Base-by-base conservation (phyloP, 805 yeast species). In the Ogataea populi-albae region DNA sequence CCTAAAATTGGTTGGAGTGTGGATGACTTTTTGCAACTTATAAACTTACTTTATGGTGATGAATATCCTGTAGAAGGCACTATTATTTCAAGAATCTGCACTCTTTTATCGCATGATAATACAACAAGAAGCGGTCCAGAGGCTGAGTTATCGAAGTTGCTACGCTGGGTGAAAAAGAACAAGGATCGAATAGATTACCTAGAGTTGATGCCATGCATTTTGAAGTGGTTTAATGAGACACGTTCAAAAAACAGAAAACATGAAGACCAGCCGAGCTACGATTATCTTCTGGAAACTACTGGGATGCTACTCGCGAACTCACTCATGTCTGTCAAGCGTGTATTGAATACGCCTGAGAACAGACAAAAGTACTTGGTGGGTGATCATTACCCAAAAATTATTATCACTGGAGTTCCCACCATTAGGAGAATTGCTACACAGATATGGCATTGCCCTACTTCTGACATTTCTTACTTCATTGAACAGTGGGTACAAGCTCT, bases 401-500 rank as follows among this genome's bases (percentile, higher is more conserved):
- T 31, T 6, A 31, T 31, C 6, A 31, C 26, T 15, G 11, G 17
- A n/a, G 17, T 31, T 17, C 11, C 6, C 11, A 11, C 14, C 6
- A 11, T 30, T 7, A 7, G 18, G 14, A 8, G 16, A 16, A 32
- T 37, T 17, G 35, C 35, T 2, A 17, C 26, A 15, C 24, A 31
- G 21, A 32, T 37, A 7, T 22, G 18, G 33, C 15, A 17, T 9
- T 32, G 22, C 16, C 12, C 18, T 7, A 23, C 35, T 4, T 20
- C 21, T 7, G 25, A 25, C 21, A 20, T 29, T 14, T 12, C 27
- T 9, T 7, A 11, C n/a, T 28, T 32, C 3, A 6, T 37, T 8
- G 31, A 28, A 9, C 6, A 15, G 3, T 37, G 41, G 41, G 18
- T 33, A 6, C 27, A 18, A 3, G 5, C 7, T 9, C 5, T 37